Conservation (phyloP, 139 green algal genomes). For the Picochlorum sp. region DNA sequence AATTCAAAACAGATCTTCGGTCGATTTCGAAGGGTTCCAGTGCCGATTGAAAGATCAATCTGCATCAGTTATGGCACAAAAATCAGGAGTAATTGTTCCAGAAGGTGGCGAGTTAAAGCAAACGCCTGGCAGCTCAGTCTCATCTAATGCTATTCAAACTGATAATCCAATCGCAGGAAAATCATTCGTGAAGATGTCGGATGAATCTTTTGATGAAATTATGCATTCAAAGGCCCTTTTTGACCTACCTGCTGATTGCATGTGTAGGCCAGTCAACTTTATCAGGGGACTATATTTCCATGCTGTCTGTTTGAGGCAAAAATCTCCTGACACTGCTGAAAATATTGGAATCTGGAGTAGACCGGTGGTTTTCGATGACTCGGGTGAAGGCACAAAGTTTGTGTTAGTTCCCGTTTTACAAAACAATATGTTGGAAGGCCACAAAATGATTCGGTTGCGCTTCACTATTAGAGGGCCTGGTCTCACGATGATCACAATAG, state of each 20-base stretch:
- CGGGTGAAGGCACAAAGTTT: not conserved
- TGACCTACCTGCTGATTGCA: no score
- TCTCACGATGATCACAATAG: constrained; percentile 40
- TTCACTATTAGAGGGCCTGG: constrained; percentile 35
- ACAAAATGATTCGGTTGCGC: constrained; percentile 10
- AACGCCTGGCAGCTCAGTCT: no score
- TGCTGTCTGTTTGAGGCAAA: constrained; percentile 8
- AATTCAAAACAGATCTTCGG: constrained; percentile 59
- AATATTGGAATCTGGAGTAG: not conserved
- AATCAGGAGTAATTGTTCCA: no score
- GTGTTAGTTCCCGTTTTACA: not conserved
- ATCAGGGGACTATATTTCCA: constrained; percentile 1
- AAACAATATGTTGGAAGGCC: not conserved
- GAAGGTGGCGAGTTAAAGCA: no score
- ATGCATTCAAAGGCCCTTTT: no score
- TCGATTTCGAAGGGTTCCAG: constrained; percentile 61
- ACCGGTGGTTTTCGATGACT: not conserved
- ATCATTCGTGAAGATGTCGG: no score
- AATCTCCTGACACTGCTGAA: not conserved
- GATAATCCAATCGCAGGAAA: no score
- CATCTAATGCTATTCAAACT: no score
- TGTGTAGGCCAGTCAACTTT: constrained; percentile 13
- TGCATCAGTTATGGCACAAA: not conserved
- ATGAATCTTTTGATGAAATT: no score
- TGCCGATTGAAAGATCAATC: constrained; percentile 7